These are phyloP conservation scores for Tuber umbilicatum DNA, from an alignment of 495 filamentous ascomycete genomes.

Conservation along the genomic window DNA sequence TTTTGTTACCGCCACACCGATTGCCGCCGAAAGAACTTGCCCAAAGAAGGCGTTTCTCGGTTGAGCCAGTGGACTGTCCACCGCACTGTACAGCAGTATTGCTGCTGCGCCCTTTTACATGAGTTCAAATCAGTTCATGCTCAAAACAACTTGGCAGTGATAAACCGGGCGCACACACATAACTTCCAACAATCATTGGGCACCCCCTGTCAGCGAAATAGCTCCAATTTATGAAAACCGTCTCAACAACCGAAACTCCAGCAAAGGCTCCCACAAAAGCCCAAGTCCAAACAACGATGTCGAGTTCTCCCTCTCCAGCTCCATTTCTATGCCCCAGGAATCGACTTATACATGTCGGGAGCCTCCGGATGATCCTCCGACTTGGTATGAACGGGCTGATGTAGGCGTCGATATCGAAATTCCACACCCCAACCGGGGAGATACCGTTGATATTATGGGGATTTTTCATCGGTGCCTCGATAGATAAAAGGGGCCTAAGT, in stretches of 20 bases:
- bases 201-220: constrained; percentile 42
- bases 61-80: constrained; percentile 77
- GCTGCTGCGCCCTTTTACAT: constrained; percentile 61
- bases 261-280: constrained; percentile 53
- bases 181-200: constrained; percentile 51
- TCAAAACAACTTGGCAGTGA: background rate
- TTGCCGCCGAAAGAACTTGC: constrained; percentile 60
- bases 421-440: constrained; percentile 4
- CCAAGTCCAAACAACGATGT: constrained; percentile 49
- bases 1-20: constrained; percentile 64
- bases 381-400: constrained; percentile 57
- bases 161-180: constrained; percentile 43
- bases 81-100: constrained; percentile 65
- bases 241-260: constrained; percentile 49
- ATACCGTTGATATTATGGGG: background rate
- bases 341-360: constrained; percentile 49
- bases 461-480: background rate
- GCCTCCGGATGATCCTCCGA: constrained; percentile 44
- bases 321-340: constrained; percentile 50
- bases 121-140: background rate
- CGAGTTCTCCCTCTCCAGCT: constrained; percentile 44
- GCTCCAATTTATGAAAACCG: constrained; percentile 43
- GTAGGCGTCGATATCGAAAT: constrained; percentile 62
- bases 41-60: constrained; percentile 70
- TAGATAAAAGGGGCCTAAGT: background rate